A percentile compares a stretch with the other conserved stretches of the same genome.
phyloP scores from a whole-genome alignment of 345 rosid genomes.

The Populus pruinosa region DNA sequence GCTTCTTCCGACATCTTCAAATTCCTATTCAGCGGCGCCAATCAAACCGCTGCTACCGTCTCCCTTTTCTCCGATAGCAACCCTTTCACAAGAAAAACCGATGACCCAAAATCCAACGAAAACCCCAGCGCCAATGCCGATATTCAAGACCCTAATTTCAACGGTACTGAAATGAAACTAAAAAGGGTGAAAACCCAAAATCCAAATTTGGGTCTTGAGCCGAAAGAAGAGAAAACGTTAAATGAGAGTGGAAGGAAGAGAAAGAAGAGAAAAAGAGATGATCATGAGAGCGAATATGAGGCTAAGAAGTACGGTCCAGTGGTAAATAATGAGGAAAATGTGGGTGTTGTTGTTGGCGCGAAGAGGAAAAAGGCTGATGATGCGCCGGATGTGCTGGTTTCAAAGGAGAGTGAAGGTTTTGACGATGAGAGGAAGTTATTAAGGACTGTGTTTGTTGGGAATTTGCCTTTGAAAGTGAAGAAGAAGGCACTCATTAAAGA shows the following conservation, averaged over 20 bases:
- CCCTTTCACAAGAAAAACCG: conserved; percentile 73
- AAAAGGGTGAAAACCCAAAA: conserved; percentile 28
- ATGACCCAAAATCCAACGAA: conserved; percentile 17
- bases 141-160: background rate
- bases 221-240: background rate
- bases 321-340: conserved; percentile 11
- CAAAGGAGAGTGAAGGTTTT: conserved; percentile 56
- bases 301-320: conserved; percentile 55
- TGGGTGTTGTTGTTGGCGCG: conserved; percentile 44
- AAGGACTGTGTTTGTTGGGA: conserved; percentile 95
- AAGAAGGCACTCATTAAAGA: conserved; percentile 70
- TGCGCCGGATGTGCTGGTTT: conserved; percentile 40
- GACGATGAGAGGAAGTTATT: conserved; percentile 85
- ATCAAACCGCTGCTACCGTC: conserved; percentile 23
- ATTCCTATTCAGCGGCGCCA: conserved; percentile 38
- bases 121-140: conserved; percentile 10
- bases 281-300: conserved; percentile 78
- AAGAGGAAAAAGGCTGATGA: conserved; percentile 78
- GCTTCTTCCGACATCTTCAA: conserved; percentile 39
- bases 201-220: conserved; percentile 3
- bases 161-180: conserved; percentile 20
- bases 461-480: conserved; percentile 77
- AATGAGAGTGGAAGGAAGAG: conserved; percentile 26
- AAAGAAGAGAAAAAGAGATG: conserved; percentile 92
- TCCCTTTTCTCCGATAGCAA: conserved; percentile 72